Percentiles rank a stretch among this genome's conserved stretches.
phyloP scores from a whole-genome alignment of 345 rosid species.

The Crucihimalaya himalaica region DNA sequence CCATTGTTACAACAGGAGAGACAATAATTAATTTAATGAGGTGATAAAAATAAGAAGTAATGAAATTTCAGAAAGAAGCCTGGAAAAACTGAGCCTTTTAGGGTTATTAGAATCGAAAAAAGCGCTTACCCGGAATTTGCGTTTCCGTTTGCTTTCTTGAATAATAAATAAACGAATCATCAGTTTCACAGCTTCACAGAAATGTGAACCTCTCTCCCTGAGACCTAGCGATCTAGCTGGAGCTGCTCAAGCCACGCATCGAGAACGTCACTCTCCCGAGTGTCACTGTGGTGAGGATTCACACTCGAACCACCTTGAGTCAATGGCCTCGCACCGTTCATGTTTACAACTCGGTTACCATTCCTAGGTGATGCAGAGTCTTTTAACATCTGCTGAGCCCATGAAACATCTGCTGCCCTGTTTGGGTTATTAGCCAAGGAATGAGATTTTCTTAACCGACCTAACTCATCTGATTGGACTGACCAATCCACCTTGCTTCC shows the following conservation, averaged over 20 bases:
- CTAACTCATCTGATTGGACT: conserved; percentile 57
- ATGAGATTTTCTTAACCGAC: conserved; percentile 51
- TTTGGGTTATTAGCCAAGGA: conserved; percentile 54
- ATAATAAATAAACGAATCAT: conserved; percentile 40
- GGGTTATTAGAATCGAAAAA: conserved; percentile 31
- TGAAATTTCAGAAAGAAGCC: conserved; percentile 31
- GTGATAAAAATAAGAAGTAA: conserved; percentile 20
- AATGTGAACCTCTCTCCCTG: conserved; percentile 53
- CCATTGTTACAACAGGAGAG: conserved; percentile 33
- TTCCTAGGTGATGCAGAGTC: conserved; percentile 69
- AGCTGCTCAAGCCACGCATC: conserved; percentile 81
- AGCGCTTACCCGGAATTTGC: conserved; percentile 36
- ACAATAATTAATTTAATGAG: conserved; percentile 40
- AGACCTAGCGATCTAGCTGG: conserved; percentile 78
- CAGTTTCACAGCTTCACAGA: conserved; percentile 41
- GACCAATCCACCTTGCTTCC: conserved; percentile 73
- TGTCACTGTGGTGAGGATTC: conserved; percentile 32
- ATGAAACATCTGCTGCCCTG: conserved; percentile 76
- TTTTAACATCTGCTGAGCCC: conserved; percentile 78
- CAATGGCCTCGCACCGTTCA: conserved; percentile 41
- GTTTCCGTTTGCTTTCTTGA: conserved; percentile 29
- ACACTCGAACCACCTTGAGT: conserved; percentile 42
- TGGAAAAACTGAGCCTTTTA: conserved; percentile 37
- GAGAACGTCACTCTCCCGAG: conserved; percentile 53
- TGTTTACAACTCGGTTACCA: conserved; percentile 39